Evolutionary conservation across 1,284 basidiomycete species (phyloP).

Genomic region (Cryptococcus sp.): DNA sequence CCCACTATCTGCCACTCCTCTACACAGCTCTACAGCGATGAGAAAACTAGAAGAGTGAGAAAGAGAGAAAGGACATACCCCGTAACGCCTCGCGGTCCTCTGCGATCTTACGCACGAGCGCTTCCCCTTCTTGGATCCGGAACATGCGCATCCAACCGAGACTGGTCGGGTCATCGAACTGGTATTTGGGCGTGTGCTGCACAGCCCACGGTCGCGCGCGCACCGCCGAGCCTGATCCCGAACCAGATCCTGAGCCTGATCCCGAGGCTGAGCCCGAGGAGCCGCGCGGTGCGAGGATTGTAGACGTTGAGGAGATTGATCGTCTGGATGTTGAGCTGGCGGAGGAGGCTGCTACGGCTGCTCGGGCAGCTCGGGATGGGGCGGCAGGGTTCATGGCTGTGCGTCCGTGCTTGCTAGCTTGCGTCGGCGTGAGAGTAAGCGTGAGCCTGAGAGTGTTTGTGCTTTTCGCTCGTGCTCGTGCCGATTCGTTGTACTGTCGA

Average conservation of each 20-base stretch:
- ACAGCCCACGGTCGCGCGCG: conserved; percentile 11
- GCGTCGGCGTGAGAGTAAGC: too few species aligned
- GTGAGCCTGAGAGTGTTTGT: too few species aligned
- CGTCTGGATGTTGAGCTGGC: not conserved
- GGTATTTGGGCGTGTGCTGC: conserved; percentile 45
- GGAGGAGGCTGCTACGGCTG: not conserved
- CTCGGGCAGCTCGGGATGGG: not conserved
- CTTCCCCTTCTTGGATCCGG: conserved; percentile 67
- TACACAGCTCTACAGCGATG: too few species aligned
- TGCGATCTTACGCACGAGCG: conserved; percentile 78
- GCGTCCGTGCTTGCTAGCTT: too few species aligned
- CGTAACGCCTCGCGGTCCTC: conserved; percentile 78
- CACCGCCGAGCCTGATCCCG: conserved; percentile 2
- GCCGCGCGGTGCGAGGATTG: conserved; percentile 12
- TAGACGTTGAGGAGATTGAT: conserved; percentile 8
- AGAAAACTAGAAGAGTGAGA: conserved; percentile 5
- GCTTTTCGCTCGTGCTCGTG: too few species aligned
- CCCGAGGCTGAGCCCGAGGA: too few species aligned
- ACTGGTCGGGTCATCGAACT: conserved; percentile 63
- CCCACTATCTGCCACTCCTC: not conserved
- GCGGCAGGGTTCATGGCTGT: too few species aligned
- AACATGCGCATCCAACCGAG: conserved; percentile 68
- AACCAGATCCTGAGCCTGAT: not conserved
- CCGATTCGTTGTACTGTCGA: too few species aligned
- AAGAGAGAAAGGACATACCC: conserved; percentile 56